Conservation (phyloP, 2,329 filamentous ascomycete species). For the Colletotrichum paranaense region DNA sequence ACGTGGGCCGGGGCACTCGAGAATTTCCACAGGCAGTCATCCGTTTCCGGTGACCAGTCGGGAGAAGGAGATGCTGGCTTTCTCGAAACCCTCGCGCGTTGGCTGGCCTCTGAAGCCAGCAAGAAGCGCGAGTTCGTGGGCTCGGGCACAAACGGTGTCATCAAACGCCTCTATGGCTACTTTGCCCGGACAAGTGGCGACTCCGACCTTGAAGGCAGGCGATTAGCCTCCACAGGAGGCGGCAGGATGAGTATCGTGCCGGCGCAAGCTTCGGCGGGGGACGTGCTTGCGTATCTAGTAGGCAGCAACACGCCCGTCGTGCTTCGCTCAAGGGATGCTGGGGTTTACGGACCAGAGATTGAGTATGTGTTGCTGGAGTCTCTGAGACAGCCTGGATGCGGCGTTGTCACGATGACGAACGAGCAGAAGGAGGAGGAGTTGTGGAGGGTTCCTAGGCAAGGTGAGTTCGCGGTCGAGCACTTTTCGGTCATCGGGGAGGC, state of each 20-base stretch:
- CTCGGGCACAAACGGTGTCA: not conserved
- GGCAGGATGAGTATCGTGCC: not conserved
- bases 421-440: not conserved
- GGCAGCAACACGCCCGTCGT: not conserved
- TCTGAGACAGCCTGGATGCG: not conserved
- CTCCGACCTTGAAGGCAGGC: not conserved
- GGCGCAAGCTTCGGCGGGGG: not conserved
- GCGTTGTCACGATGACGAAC: not conserved
- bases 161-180: not conserved
- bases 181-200: not conserved
- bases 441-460: not conserved
- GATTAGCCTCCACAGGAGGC: not conserved
- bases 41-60: too few species aligned
- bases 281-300: not conserved
- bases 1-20: not conserved
- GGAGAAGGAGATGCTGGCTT: not conserved
- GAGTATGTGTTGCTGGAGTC: not conserved
- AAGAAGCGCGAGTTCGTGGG: slow-evolving; percentile 1
- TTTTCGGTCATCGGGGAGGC: slow-evolving; percentile 13
- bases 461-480: not conserved
- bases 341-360: not conserved
- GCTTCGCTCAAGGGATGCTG: not conserved
- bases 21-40: not conserved
- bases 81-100: not conserved
- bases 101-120: not conserved